A percentile compares a stretch with the other conserved stretches of the same genome.
Conservation (phyloP, 1,284 basidiomycete genomes). For the Ustilago sp. region DNA sequence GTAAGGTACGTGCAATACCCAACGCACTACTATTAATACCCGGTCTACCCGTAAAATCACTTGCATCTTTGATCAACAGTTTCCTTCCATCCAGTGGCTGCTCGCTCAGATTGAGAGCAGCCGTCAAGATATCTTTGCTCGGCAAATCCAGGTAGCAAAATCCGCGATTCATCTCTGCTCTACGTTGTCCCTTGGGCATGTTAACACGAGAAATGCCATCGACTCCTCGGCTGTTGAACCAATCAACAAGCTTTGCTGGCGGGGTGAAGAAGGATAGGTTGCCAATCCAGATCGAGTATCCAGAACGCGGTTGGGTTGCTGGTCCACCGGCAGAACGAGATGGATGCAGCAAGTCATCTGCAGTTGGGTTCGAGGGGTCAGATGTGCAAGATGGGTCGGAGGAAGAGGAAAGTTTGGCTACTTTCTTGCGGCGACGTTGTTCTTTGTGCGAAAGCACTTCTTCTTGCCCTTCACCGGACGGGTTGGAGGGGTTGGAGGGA, state of each 20-base stretch:
- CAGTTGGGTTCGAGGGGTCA: conserved; percentile 5
- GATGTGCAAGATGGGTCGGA: no score
- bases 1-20: conserved; percentile 32
- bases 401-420: conserved; percentile 25
- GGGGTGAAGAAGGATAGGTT: conserved; percentile 65
- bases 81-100: conserved; percentile 84
- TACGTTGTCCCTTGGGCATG: conserved; percentile 72
- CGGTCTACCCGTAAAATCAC: conserved; percentile 69
- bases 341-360: conserved; percentile 39
- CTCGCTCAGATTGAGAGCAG: conserved; percentile 85
- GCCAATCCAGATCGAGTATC: conserved; percentile 76
- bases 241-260: conserved; percentile 54
- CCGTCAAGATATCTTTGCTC: conserved; percentile 78
- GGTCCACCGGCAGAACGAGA: conserved; percentile 17
- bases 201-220: conserved; percentile 73
- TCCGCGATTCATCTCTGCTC: conserved; percentile 74
- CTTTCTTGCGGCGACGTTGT: conserved; percentile 55
- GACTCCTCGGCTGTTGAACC: conserved; percentile 58
- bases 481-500: conserved; percentile 75
- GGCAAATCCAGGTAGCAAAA: conserved; percentile 97
- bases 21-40: conserved; percentile 54
- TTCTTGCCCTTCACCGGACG: conserved; percentile 22
- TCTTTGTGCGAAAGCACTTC: conserved; percentile 65
- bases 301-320: conserved; percentile 54
- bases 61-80: conserved; percentile 91